phyloP scores from a whole-genome alignment of 139 green algal species.

The Chlorella sorokiniana region DNA sequence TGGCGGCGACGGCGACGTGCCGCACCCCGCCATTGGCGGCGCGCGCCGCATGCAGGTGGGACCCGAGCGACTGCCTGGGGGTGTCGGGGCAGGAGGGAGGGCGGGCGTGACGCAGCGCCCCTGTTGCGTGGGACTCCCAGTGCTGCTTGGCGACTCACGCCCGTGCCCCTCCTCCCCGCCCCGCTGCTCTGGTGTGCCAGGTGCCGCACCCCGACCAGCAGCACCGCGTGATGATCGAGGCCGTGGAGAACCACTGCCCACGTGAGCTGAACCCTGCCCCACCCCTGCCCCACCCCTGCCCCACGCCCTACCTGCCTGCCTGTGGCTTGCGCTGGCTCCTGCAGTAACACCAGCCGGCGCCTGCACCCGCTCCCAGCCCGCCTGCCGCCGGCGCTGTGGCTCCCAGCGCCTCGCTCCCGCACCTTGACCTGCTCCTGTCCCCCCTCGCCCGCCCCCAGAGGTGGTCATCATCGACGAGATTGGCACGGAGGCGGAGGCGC shows the following conservation, averaged over 20 bases:
- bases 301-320: too few relatives aligned
- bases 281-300: too few relatives aligned
- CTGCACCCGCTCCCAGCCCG: not conserved
- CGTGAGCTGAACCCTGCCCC: too few relatives aligned
- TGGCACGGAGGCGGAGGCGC: slow-evolving; percentile 92
- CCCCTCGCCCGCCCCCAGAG: slow-evolving; percentile 88
- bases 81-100: not conserved
- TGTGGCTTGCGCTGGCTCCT: too few relatives aligned
- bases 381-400: not conserved
- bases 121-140: too few relatives aligned
- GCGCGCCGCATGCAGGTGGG: slow-evolving; percentile 96
- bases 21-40: slow-evolving; percentile 91
- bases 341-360: too few relatives aligned
- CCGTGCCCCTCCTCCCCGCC: not conserved
- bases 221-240: slow-evolving; percentile 96
- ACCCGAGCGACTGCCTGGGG: not conserved
- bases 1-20: slow-evolving; percentile 92
- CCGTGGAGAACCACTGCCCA: slow-evolving; percentile 98
- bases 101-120: not conserved
- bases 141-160: not conserved
- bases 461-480: slow-evolving; percentile 94
- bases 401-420: too few relatives aligned
- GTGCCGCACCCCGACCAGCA: slow-evolving; percentile 88
- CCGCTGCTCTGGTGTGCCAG: too few relatives aligned
- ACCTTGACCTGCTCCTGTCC: not conserved